Base-by-base conservation (phyloP, 257 asterid species). In the Nicotiana knightiana region DNA sequence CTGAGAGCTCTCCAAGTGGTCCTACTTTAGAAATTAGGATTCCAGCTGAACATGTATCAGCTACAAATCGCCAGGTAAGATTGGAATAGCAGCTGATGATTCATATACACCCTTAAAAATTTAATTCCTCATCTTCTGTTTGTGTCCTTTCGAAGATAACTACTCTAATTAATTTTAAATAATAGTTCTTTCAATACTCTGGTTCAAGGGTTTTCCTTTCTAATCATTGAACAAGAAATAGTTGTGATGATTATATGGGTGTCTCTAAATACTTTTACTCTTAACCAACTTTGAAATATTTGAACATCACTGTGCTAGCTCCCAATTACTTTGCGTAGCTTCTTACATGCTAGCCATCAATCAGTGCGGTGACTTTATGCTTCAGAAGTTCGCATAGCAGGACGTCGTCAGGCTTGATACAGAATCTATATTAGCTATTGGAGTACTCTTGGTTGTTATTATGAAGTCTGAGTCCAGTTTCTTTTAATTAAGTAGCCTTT, bases 41-140 rank as follows among this genome's bases (percentile, higher is more conserved):
- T 88, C 97, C 99, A 85, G 98, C 99, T 78, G 98, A 96, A 83
- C 92, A 93, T 79, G 98, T 96, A 81, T 91, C 97, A 80, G 97
- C 97, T 75, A 90, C 98, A 59, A 96, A 96, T 89, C 98, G 96
- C 81, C 99, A 94, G 90, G 98, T 94, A 85, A 26, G 46, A 24
- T 73, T 70, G 33, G 12, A 70, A 55, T n/a, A 30, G 58, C 46
- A 70, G 35, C 77, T 21, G 11, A 24, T 58, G 35, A 13, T 71
- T 11, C 37, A 46, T 71, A 71, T 71, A 46, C 79, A 71, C 61
- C 18, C 61, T 46, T 71, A 24, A 5, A 12, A 21, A 13, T 46
- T 46, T 43, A 15, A 75, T 51, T 75, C 46, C 30, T 75, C 53
- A 26, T 75, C 80, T 51, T 51, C 48, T 75, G 2, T 73, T 6